Conservation (phyloP, 2,329 filamentous ascomycete species). For the Alternaria brassicae region DNA sequence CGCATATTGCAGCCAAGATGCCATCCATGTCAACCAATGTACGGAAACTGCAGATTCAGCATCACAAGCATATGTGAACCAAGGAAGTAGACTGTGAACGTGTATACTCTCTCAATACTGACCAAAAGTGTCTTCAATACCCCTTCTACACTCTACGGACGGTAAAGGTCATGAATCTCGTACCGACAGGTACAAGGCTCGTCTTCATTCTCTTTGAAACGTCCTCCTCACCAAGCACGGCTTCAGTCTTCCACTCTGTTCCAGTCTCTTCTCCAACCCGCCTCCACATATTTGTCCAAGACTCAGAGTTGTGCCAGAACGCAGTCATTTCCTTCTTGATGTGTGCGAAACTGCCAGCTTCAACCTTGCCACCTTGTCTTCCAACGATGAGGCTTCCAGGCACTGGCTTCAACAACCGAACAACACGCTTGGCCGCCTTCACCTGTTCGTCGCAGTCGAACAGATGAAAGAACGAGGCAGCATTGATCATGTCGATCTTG, state of each 20-base stretch:
- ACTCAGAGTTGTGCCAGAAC: conserved; percentile 50
- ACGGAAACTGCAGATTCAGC: not conserved
- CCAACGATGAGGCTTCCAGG: conserved; percentile 51
- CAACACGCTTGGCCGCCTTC: conserved; percentile 42
- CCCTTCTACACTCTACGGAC: conserved; percentile 29
- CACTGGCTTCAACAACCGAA: conserved; percentile 44
- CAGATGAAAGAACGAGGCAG: conserved; percentile 55
- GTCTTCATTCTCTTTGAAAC: conserved; percentile 27
- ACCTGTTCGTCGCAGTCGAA: conserved; percentile 53
- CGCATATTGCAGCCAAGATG: not conserved
- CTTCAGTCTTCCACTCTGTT: conserved; percentile 47
- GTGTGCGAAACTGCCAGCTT: conserved; percentile 36
- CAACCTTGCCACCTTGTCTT: conserved; percentile 46
- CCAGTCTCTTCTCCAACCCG: conserved; percentile 50
- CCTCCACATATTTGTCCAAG: conserved; percentile 50
- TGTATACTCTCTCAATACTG: too few relatives aligned
- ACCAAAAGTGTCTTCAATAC: too few relatives aligned
- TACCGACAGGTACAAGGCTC: conserved; percentile 32
- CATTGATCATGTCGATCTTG: conserved; percentile 52
- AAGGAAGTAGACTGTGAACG: too few relatives aligned
- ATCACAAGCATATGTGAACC: not conserved
- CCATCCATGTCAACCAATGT: not conserved
- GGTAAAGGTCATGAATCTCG: conserved; percentile 36
- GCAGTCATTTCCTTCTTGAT: conserved; percentile 27
- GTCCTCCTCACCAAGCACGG: conserved; percentile 35